Conservation (phyloP, 306 rosid genomes). For the Crotalaria pallida region DNA sequence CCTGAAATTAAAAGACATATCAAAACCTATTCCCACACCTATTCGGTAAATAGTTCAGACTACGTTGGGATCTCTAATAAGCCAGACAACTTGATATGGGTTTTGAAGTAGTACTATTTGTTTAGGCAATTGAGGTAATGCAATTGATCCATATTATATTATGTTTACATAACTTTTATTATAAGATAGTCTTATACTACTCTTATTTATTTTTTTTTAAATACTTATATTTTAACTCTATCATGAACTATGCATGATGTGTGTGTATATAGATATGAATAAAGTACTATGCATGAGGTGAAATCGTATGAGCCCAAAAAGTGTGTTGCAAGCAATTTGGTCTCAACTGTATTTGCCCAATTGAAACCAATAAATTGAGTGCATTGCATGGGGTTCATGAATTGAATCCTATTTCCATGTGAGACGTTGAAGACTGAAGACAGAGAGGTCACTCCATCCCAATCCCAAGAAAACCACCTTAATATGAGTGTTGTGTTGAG, state of each 20-base stretch:
- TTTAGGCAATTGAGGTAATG: too few relatives aligned
- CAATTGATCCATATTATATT: too few relatives aligned
- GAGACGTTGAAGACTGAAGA: conserved; percentile 4
- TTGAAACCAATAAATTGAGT: neutral
- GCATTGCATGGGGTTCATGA: conserved; percentile 3
- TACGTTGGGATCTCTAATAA: conserved; percentile 53
- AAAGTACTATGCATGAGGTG: too few relatives aligned
- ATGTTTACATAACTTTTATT: too few relatives aligned
- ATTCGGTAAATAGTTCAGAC: neutral
- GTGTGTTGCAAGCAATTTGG: neutral
- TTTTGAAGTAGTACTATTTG: neutral
- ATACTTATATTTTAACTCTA: too few relatives aligned
- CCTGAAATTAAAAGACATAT: too few relatives aligned
- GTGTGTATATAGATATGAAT: too few relatives aligned
- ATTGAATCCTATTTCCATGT: neutral
- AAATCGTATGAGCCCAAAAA: too few relatives aligned
- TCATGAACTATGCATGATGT: too few relatives aligned
- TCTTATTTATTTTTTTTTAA: too few relatives aligned
- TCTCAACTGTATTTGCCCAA: neutral
- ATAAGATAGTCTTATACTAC: too few relatives aligned
- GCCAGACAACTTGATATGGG: conserved; percentile 38
- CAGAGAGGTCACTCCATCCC: conserved; percentile 4
- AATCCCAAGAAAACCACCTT: conserved; percentile 33
- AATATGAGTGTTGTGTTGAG: conserved; percentile 3
- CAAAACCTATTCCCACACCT: too few relatives aligned